Evolutionary conservation across 495 filamentous ascomycete genomes (phyloP).

Genomic region (Pyronema domesticum): DNA sequence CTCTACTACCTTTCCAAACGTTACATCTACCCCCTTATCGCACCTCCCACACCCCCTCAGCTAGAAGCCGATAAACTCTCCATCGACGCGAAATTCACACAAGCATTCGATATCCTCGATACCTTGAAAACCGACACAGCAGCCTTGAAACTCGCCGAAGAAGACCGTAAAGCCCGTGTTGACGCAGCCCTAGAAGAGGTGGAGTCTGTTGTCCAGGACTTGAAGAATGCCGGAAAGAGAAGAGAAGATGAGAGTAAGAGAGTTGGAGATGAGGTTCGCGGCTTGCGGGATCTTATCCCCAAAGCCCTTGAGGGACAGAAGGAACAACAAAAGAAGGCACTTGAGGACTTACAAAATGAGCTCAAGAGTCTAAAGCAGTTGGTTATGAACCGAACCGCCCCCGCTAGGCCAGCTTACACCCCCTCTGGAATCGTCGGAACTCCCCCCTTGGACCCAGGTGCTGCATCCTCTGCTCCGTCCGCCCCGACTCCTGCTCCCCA

Average conservation of each 20-base stretch:
- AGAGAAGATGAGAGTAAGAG: slow-evolving; percentile 72
- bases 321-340: slow-evolving; percentile 56
- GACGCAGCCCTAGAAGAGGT: slow-evolving; percentile 70
- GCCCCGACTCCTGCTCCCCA: slow-evolving; percentile 20
- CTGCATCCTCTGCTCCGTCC: slow-evolving; percentile 23
- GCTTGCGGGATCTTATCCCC: slow-evolving; percentile 66
- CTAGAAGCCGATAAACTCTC: slow-evolving; percentile 80
- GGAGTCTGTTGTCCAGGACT: slow-evolving; percentile 58
- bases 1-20: slow-evolving; percentile 69
- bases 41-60: slow-evolving; percentile 81
- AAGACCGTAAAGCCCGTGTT: slow-evolving; percentile 64
- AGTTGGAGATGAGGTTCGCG: slow-evolving; percentile 70
- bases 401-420: slow-evolving; percentile 13
- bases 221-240: slow-evolving; percentile 58
- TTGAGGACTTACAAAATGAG: slow-evolving; percentile 74
- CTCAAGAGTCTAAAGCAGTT: slow-evolving; percentile 83
- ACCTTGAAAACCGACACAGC: slow-evolving; percentile 81
- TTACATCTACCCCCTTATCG: slow-evolving; percentile 77
- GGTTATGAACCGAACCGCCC: slow-evolving; percentile 18
- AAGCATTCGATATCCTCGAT: slow-evolving; percentile 78
- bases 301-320: slow-evolving; percentile 75
- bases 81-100: slow-evolving; percentile 81
- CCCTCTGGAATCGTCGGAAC: slow-evolving; percentile 24
- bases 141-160: slow-evolving; percentile 66
- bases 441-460: slow-evolving; percentile 27